phyloP scores from a whole-genome alignment of 2,329 filamentous ascomycete species.

The Botrytis squamosa region DNA sequence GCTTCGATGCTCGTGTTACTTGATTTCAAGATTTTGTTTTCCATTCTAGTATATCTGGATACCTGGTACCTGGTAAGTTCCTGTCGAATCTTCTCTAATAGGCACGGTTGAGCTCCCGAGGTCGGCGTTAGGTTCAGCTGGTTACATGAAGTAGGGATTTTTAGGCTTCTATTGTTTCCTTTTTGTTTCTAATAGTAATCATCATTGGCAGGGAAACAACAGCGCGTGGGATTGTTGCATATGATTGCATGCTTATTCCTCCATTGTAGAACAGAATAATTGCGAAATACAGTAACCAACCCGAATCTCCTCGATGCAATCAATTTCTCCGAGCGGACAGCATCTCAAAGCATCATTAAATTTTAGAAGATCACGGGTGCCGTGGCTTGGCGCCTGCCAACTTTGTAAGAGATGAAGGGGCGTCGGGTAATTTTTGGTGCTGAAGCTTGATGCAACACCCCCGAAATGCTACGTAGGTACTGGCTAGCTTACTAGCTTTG shows the following conservation, averaged over 20 bases:
- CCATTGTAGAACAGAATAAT: background rate
- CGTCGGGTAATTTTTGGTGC: constrained; percentile 15
- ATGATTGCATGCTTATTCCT: constrained; percentile 3
- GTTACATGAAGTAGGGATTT: background rate
- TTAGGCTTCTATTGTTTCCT: constrained; percentile 12
- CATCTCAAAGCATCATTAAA: constrained; percentile 2
- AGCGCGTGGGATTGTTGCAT: background rate
- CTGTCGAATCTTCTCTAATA: background rate
- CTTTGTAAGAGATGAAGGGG: constrained; percentile 13
- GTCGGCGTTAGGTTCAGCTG: constrained; percentile 9
- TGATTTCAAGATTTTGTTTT: constrained; percentile 12
- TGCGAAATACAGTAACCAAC: background rate
- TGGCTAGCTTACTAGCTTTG: background rate
- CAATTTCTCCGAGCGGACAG: constrained; percentile 5
- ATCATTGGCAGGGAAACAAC: constrained; percentile 14
- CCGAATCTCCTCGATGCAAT: constrained; percentile 8
- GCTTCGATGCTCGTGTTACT: constrained; percentile 12
- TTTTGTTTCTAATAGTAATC: background rate
- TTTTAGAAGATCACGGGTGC: constrained; percentile 1
- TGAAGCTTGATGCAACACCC: constrained; percentile 12
- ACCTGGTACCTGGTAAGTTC: constrained; percentile 13
- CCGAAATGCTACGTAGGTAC: constrained; percentile 4
- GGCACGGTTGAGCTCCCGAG: constrained; percentile 7
- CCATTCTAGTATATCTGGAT: background rate
- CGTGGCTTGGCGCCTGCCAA: constrained; percentile 14